Percentiles rank a stretch among this genome's conserved stretches.
Conservation (phyloP, 495 filamentous ascomycete genomes). For the Lasiosphaeris hirsuta region DNA sequence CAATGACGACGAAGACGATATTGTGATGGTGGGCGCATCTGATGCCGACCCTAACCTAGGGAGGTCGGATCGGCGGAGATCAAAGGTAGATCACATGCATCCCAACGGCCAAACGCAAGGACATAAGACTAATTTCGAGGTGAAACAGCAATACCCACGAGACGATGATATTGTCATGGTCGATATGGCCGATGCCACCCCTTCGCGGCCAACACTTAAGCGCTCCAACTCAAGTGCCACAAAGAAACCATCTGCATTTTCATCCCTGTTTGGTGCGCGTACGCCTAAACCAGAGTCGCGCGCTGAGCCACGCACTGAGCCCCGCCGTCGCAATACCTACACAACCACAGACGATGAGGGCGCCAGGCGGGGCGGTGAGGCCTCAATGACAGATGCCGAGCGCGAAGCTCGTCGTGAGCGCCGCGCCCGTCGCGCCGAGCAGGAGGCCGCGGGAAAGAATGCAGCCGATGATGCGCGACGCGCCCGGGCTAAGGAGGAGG, state of each 20-base stretch:
- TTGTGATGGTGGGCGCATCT: slow-evolving; percentile 44
- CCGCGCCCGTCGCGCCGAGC: slow-evolving; percentile 44
- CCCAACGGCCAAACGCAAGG: slow-evolving; percentile 13
- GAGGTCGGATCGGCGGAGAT: slow-evolving; percentile 40
- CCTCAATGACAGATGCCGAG: slow-evolving; percentile 43
- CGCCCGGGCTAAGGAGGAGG: slow-evolving; percentile 37
- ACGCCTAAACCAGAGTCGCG: slow-evolving; percentile 29
- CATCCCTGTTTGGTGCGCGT: slow-evolving; percentile 42
- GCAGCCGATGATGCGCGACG: slow-evolving; percentile 47
- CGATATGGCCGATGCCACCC: slow-evolving; percentile 31
- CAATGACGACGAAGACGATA: slow-evolving; percentile 43
- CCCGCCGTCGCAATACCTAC: slow-evolving; percentile 43
- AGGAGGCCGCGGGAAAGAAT: slow-evolving; percentile 47
- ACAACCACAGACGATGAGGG: slow-evolving; percentile 41
- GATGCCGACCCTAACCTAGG: slow-evolving; percentile 42
- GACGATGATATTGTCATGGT: slow-evolving; percentile 45
- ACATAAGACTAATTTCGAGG: slow-evolving; percentile 24
- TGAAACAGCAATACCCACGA: slow-evolving; percentile 31
- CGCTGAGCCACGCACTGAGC: slow-evolving; percentile 34
- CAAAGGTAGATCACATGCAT: slow-evolving; percentile 39
- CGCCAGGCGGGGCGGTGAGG: slow-evolving; percentile 19
- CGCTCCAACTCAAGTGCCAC: slow-evolving; percentile 42
- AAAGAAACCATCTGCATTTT: slow-evolving; percentile 32
- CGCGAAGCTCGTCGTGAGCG: slow-evolving; percentile 53
- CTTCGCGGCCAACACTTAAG: slow-evolving; percentile 33